Conservation (phyloP, 163 green algal genomes). For the Scenedesmus sp. region DNA sequence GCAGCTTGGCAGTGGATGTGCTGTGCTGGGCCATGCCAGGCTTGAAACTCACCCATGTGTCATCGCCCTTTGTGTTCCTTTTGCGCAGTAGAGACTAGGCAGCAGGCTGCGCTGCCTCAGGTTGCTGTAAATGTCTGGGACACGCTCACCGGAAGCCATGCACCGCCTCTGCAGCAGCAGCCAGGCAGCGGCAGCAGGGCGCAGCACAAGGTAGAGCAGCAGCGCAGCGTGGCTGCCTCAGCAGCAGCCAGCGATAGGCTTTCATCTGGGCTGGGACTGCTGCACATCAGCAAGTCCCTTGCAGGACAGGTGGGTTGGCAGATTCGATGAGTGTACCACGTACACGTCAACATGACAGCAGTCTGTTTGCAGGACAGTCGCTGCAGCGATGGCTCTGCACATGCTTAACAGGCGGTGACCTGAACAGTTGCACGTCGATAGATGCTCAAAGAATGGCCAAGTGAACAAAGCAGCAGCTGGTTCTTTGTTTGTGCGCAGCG, state of each 20-base stretch:
- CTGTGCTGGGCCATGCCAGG: background rate
- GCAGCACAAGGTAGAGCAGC: background rate
- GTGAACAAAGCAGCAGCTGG: too few species aligned
- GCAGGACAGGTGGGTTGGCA: constrained; percentile 17
- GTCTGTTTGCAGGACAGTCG: background rate
- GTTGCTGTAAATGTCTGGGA: constrained; percentile 52
- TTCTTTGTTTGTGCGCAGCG: too few species aligned
- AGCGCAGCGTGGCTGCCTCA: background rate
- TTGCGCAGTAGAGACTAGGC: constrained; percentile 34
- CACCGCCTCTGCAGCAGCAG: background rate
- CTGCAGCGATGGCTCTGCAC: background rate
- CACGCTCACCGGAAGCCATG: constrained; percentile 17
- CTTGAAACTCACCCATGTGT: background rate
- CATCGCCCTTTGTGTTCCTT: background rate
- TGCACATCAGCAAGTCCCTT: constrained; percentile 24
- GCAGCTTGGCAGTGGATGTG: background rate
- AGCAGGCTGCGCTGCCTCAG: constrained; percentile 42
- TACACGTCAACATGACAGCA: background rate
- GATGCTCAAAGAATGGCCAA: too few species aligned
- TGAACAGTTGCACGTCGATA: too few species aligned
- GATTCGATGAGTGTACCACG: too few species aligned
- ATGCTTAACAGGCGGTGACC: too few species aligned
- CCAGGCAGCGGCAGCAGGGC: background rate
- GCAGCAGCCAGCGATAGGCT: constrained; percentile 23
- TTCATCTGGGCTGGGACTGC: background rate